phyloP scores from a whole-genome alignment of 2,329 filamentous ascomycete genomes.

The Paradendryphiella salina region DNA sequence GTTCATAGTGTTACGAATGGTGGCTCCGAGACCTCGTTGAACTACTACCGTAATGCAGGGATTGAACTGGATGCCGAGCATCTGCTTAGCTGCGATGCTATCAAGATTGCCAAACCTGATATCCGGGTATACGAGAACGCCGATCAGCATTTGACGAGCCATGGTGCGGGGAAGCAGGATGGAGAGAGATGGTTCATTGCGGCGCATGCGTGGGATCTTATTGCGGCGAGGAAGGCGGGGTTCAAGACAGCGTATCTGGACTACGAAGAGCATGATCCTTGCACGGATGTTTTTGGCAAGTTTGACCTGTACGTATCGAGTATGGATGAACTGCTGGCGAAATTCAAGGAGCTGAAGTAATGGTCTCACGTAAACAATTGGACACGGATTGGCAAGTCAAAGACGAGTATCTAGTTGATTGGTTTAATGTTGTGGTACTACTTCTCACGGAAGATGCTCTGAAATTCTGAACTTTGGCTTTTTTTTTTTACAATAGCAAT shows the following conservation, averaged over 20 bases:
- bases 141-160: slow-evolving; percentile 16
- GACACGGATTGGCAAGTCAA: neutral
- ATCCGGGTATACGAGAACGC: slow-evolving; percentile 27
- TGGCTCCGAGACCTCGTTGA: slow-evolving; percentile 18
- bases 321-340: slow-evolving; percentile 27
- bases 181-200: slow-evolving; percentile 33
- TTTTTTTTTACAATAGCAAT: slow-evolving; percentile 8
- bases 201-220: slow-evolving; percentile 33
- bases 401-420: neutral
- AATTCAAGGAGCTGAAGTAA: slow-evolving; percentile 18
- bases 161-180: slow-evolving; percentile 5
- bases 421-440: neutral
- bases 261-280: slow-evolving; percentile 31
- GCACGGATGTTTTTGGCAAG: slow-evolving; percentile 28
- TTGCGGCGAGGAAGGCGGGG: slow-evolving; percentile 25
- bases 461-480: no score
- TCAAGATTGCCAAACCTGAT: slow-evolving; percentile 30
- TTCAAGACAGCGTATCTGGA: slow-evolving; percentile 33
- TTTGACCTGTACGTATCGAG: slow-evolving; percentile 33
- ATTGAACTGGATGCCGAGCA: slow-evolving; percentile 26
- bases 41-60: slow-evolving; percentile 21
- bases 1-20: slow-evolving; percentile 34
- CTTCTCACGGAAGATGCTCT: neutral
- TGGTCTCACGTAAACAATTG: neutral
- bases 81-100: slow-evolving; percentile 28